These are phyloP conservation scores for Heliosperma pusillum DNA, from an alignment of 148 eudicot species.

Conservation along the genomic window DNA sequence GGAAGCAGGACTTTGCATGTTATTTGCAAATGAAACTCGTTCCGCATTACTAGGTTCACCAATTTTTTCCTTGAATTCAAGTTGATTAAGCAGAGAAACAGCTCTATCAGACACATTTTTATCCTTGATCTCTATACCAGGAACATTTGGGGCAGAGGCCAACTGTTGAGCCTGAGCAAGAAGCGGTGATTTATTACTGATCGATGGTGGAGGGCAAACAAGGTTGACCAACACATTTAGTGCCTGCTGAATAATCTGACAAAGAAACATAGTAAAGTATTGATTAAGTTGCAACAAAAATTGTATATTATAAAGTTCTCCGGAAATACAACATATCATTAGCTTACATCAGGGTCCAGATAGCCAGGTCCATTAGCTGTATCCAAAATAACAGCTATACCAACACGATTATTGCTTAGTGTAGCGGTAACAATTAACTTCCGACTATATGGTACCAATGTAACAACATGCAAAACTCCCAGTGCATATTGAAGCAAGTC, in stretches of 20 bases:
- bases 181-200: slow-evolving; percentile 74
- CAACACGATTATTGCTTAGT: slow-evolving; percentile 85
- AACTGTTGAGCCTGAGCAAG: slow-evolving; percentile 57
- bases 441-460: slow-evolving; percentile 86
- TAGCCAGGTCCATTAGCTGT: slow-evolving; percentile 86
- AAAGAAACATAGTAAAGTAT: slow-evolving; percentile 12
- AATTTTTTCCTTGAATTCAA: slow-evolving; percentile 56
- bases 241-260: slow-evolving; percentile 91
- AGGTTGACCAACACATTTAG: slow-evolving; percentile 84
- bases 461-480: slow-evolving; percentile 87
- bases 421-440: slow-evolving; percentile 75
- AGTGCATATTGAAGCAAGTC: slow-evolving; percentile 94
- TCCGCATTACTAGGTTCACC: slow-evolving; percentile 58
- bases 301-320: not conserved
- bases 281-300: not conserved
- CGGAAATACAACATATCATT: slow-evolving; percentile 3
- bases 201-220: slow-evolving; percentile 97
- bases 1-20: slow-evolving; percentile 47
- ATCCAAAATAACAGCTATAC: slow-evolving; percentile 93
- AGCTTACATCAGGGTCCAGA: slow-evolving; percentile 84
- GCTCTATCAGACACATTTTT: slow-evolving; percentile 46
- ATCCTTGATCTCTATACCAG: slow-evolving; percentile 51
- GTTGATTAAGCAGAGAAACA: slow-evolving; percentile 40
- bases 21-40: slow-evolving; percentile 41
- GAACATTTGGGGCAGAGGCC: slow-evolving; percentile 55